Evolutionary conservation across 441 rosid genomes (phyloP).

Genomic region (Bruguiera hainesii): DNA sequence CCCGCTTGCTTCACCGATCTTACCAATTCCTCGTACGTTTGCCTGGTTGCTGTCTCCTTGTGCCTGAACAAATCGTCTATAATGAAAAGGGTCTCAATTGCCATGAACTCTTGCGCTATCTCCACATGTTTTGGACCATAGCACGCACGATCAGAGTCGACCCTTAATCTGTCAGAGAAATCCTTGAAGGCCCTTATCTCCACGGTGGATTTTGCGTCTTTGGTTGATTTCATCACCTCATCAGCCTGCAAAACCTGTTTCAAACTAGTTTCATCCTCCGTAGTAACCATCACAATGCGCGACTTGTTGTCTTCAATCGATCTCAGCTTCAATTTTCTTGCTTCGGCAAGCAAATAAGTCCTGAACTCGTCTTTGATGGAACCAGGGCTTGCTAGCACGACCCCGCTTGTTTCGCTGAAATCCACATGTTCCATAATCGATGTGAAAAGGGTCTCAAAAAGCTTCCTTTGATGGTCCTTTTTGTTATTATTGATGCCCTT

Average conservation of each 20-base stretch:
- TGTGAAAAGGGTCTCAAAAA: not conserved
- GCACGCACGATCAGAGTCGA: not conserved
- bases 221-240: not conserved
- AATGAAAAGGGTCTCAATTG: not conserved
- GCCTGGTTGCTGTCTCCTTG: not conserved
- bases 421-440: not conserved
- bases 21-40: not conserved
- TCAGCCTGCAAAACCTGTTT: not conserved
- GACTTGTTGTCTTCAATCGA: not conserved
- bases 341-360: not conserved
- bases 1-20: not conserved
- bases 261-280: not conserved
- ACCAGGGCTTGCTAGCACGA: not conserved
- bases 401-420: not conserved
- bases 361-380: constrained; percentile 2
- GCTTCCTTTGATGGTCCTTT: not conserved
- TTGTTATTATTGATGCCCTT: not conserved
- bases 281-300: not conserved
- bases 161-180: not conserved
- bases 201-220: not conserved
- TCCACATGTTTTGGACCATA: constrained; percentile 1
- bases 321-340: not conserved
- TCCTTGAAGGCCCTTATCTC: constrained; percentile 4
- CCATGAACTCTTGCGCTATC: not conserved
- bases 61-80: not conserved